Evolutionary conservation across 306 rosid genomes (phyloP), one percentile per base, ranked within the genome.

Genomic region (Lotus japonicus): DNA sequence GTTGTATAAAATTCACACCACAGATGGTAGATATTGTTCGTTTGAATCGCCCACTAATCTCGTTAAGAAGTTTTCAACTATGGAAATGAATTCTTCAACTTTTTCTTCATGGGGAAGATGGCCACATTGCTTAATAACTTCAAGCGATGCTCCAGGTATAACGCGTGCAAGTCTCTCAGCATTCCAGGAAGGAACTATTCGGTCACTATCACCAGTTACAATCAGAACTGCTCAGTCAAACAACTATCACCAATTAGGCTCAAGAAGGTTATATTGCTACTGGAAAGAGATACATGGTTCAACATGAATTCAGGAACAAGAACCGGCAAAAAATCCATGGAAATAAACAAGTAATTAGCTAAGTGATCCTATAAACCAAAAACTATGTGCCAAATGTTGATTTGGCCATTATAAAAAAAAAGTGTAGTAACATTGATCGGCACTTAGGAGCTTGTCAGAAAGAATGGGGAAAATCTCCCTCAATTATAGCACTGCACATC

Each of bases 31-130:
- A 49, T 21, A 41, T 58, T 76, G 86, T 77, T 87, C 51, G 13
- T 46, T 70, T 33, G 84, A 70, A 58, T 72, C 76, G 19, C 60
- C 68, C 16, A 82, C 81, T 78, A 81, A 64, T 44, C 53, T 82
- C 2, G 58, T 81, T 49, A 90, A 81, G 80, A 92, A 92, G 75
- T 77, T 92, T 67, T 88, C 84, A 78, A 88, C 96, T 46, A 87
- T 49, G 46, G 89, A 78, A 45, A 85, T 59, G 72, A 92, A 90
- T 64, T 89, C 97, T 11, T 88, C 85, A 68, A 79, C 86, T 73
- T 88, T 92, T 83, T 92, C 98, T 85, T 92, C 96, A 14, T 90
- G 97, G 6, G 97, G 97, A 70, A 90, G 71, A 84, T 92, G 98
- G 17, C 98, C 98, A 46, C 97, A 90, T 5, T 81, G 84, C 75